Evolutionary conservation across 202 grass and related monocot genomes (phyloP), one percentile per base, ranked within the genome.

Genomic region (Panicum hallii): DNA sequence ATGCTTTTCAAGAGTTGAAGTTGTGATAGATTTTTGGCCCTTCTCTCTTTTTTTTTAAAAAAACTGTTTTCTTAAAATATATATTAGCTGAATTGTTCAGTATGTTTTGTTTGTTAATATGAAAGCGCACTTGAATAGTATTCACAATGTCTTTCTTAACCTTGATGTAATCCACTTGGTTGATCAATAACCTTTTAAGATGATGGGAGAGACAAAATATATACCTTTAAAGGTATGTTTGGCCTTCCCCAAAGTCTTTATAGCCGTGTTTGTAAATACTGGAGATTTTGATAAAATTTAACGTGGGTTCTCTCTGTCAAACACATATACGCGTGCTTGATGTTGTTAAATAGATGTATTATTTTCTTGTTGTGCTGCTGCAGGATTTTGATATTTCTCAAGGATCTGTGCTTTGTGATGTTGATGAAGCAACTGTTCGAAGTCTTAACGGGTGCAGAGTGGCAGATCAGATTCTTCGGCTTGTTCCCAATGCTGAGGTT

Each of bases 391-490:
- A 98, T 84, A 94, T 95, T 60, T 98, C 95, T 74, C 84, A 94
- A 82, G 83, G 91, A 78, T 93, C 92, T 45, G 88, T 94, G 61
- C 90, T 94, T 79, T 88, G 74, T 79, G 70, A 91, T 82, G 84
- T 93, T 73, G 92, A 97, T 52, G 95, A 97, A 82, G 89, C 88
- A 84, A 97, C 92, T 80, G 87, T 94, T 42, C 86, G 90, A 80
- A 93, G 95, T 92, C 92, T 97, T 67, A 97, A 97, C 88, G 95
- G 95, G 44, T 97, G 95, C 73, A 94, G 95, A 74, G 95, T 92
- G 60, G 95, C 93, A 62, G 95, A 95, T 79, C 91, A 91, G 78
- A 98, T 98, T 88, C 91, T 99, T 84, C 89, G 82, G 28, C 91
- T 99, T 71, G 96, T 99, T 76, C 93, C 96, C 53, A 88, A 99